Evolutionary conservation across 2,329 filamentous ascomycete genomes (phyloP), one percentile per base, ranked within the genome.

Genomic region (Rhynchosporium agropyri): DNA sequence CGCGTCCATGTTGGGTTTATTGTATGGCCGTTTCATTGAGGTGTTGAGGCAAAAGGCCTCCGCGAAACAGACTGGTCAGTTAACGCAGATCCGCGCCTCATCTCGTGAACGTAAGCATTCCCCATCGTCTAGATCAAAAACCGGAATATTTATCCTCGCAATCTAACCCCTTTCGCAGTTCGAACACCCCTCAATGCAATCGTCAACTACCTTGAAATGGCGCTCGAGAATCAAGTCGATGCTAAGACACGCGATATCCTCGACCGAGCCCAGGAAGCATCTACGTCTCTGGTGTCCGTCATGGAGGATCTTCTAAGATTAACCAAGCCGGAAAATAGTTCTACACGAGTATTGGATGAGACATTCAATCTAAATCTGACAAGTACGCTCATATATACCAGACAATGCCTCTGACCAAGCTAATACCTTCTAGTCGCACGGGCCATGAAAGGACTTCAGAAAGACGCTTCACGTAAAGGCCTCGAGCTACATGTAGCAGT

Each of bases 1-100:
- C 8, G 69, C 69, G 12, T 61, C 64, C 9, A 62, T 71, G 4
- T 46, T 71, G 13, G 58, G 67, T 28, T 53, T 69, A 12, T 40
- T 70, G 2, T 71, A 71, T 38, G 67, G 68, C 9, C 66, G 67
- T 55, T 71, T 71, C 54, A 68, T 68, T 31, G 70, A 71, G 20
- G 66, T 70, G 6, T 71, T 68, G 65, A 60, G 65, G 42, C 61
- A 64, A 50, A 71, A 71, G 46, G 65, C 64, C 33, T 60, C 65
- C 12, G 55, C 68, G 6, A 59, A 56, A 13, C 63, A 67, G 31
- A 66, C 55, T n/a, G 65, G 60, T 42, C 64, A 59, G 31, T 54
- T 70, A 45, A 65, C 67, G 10, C 63, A 68, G 13, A 68, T 72
- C 13, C 64, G 64, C 9, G 70, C 70, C 46, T 67, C 69, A 1